Conservation (phyloP, 306 rosid genomes). For the Crotalaria pallida region DNA sequence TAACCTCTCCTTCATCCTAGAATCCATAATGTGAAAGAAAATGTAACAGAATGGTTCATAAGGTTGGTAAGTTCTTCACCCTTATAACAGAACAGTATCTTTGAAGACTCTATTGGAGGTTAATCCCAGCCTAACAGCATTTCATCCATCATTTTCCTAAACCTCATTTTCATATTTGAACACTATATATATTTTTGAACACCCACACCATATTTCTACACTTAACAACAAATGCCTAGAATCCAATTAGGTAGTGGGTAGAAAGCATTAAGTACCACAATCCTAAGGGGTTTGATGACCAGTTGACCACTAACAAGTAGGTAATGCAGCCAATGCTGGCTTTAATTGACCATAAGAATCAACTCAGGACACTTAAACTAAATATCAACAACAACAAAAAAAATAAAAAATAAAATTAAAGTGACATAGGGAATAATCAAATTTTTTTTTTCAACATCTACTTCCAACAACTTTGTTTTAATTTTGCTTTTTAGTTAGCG, state of each 20-base stretch:
- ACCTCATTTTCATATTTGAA: background rate
- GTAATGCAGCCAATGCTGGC: background rate
- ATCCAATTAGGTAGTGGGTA: constrained; percentile 5
- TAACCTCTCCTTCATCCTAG: background rate
- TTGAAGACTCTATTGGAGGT: background rate
- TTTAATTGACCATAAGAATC: constrained; percentile 15
- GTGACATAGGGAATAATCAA: background rate
- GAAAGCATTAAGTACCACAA: background rate
- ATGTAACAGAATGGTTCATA: background rate
- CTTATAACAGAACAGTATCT: background rate
- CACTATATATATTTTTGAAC: too few relatives aligned
- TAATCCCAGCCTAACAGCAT: background rate
- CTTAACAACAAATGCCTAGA: too few relatives aligned
- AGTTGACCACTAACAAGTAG: background rate
- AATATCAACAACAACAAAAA: background rate
- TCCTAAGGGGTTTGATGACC: constrained; percentile 16
- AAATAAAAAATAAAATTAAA: background rate
- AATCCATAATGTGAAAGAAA: background rate
- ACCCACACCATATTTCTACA: too few relatives aligned
- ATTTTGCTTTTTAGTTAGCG: too few relatives aligned
- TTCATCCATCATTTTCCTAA: constrained; percentile 9
- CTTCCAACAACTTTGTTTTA: too few relatives aligned
- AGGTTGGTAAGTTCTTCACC: background rate
- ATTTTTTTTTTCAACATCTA: too few relatives aligned
- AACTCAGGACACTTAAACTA: background rate